Percentiles rank a stretch among this genome's conserved stretches.
phyloP scores from a whole-genome alignment of 129 eudicot species.

The Smallanthus sonchifolius region DNA sequence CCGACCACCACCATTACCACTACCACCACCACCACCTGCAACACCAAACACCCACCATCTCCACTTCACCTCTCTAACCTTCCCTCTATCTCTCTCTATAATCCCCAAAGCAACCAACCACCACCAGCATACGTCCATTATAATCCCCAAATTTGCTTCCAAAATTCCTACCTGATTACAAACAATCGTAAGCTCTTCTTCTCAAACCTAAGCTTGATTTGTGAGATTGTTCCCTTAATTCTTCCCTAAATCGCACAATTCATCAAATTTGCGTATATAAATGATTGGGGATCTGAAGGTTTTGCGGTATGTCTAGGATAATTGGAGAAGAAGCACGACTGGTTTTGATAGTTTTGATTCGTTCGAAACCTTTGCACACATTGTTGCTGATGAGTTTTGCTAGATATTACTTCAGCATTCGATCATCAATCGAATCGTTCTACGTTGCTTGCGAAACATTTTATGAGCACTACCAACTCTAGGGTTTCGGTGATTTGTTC shows the following conservation, averaged over 20 bases:
- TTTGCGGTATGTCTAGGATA: slow-evolving; percentile 20
- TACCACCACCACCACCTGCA: too few relatives aligned
- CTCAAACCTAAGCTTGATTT: slow-evolving; percentile 1
- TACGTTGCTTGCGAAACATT: slow-evolving; percentile 29
- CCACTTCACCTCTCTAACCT: too few relatives aligned
- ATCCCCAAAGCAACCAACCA: too few relatives aligned
- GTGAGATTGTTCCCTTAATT: background rate
- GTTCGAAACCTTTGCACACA: slow-evolving; percentile 14
- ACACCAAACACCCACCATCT: too few relatives aligned
- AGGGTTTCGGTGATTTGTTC: background rate
- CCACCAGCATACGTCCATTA: too few relatives aligned
- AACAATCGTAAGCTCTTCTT: slow-evolving; percentile 3
- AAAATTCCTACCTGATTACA: background rate
- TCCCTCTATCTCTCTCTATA: too few relatives aligned
- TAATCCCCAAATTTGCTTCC: slow-evolving; percentile 5
- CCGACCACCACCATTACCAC: too few relatives aligned
- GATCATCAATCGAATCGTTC: slow-evolving; percentile 23
- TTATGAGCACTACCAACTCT: slow-evolving; percentile 3
- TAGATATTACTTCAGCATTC: slow-evolving; percentile 26
- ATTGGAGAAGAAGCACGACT: slow-evolving; percentile 3
- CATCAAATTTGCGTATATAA: slow-evolving; percentile 4
- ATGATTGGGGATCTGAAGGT: slow-evolving; percentile 30
- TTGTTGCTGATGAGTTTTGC: slow-evolving; percentile 21
- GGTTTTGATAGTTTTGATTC: slow-evolving; percentile 14
- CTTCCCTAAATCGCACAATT: background rate